Percentiles rank a stretch among this genome's conserved stretches.
Conservation (phyloP, 352 stramenopile species). For the Globisporangium nodosum region DNA sequence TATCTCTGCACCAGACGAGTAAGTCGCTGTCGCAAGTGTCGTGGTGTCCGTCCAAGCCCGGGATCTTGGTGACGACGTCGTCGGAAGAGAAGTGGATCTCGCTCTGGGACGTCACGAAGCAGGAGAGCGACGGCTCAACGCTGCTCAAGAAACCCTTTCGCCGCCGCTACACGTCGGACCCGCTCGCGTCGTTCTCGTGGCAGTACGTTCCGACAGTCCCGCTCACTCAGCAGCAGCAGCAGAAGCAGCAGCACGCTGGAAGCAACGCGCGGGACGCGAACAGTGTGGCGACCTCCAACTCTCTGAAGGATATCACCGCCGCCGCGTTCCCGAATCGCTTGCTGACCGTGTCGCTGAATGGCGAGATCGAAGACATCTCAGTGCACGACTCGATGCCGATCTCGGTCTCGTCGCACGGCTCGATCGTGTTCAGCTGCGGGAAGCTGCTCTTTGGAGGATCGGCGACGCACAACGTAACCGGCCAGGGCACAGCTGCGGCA, state of each 20-base stretch:
- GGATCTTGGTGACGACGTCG: slow-evolving; percentile 73
- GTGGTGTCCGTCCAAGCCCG: slow-evolving; percentile 79
- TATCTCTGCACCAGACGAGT: slow-evolving; percentile 68
- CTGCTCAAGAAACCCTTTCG: slow-evolving; percentile 72
- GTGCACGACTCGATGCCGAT: slow-evolving; percentile 85
- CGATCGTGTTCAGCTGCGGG: slow-evolving; percentile 70
- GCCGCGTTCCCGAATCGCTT: slow-evolving; percentile 79
- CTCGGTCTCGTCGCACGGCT: slow-evolving; percentile 63
- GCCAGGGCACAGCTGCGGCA: slow-evolving; percentile 32
- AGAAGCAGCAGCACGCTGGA: not conserved
- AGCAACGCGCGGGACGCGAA: not conserved
- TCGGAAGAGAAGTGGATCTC: slow-evolving; percentile 79
- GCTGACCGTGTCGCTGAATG: slow-evolving; percentile 60
- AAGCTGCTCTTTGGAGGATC: slow-evolving; percentile 59
- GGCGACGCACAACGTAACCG: slow-evolving; percentile 9
- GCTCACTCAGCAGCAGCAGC: slow-evolving; percentile 3
- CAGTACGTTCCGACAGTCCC: slow-evolving; percentile 33
- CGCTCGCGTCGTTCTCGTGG: slow-evolving; percentile 78
- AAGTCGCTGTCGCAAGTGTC: slow-evolving; percentile 74
- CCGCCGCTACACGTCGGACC: slow-evolving; percentile 71
- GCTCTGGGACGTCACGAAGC: slow-evolving; percentile 75
- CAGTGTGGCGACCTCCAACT: slow-evolving; percentile 16
- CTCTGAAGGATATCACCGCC: slow-evolving; percentile 32
- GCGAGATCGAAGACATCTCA: slow-evolving; percentile 83
- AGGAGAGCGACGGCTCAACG: slow-evolving; percentile 32